Evolutionary conservation across 2,329 filamentous ascomycete genomes (phyloP), one percentile per base, ranked within the genome.

Genomic region (Ceratocystis diversiconidia): DNA sequence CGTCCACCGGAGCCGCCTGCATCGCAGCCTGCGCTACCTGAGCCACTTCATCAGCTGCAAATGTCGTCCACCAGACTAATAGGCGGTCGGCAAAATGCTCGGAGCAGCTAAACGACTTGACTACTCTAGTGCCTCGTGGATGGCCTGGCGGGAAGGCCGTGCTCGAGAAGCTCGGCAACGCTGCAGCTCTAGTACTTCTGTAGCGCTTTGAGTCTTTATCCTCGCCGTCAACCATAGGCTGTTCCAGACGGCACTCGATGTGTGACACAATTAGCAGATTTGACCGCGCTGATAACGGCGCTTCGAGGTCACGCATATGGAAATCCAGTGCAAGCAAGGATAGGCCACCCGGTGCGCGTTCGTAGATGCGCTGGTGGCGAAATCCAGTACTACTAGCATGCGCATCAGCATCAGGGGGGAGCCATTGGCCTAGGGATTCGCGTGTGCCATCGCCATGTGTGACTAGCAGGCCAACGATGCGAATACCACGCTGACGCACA

Each of bases 41-140:
- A 4, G 43, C 44, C 6, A 67, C 63, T 30, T 67, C 66, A 43
- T 67, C 66, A 4, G 55, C 63, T 8, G 63, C 48, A 62, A 67
- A 67, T 3, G 62, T 61, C 12, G 55, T 62, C 66, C 66, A 67
- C 63, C 66, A 67, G n/a, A 65, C 66, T 30, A 67, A n/a, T 17
- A 36, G 10, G 12, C 30, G 28, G 5, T 32, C 25, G 3, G 59
- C 46, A 12, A 63, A 15, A 2, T 28, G 32, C 8, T 17, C 30
- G 36, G 43, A 43, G 28, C 52, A 60, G 12, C 61, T 59, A 61
- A 64, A 66, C 17, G 48, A 59, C 44, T 64, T 66, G 50, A 64
- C 25, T 22, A 66, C 25, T 5, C 61, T 41, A 15, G 65, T 61
- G 43, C 41, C 61, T 15, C 61, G 48, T 22, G 43, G 44, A 36